phyloP scores from a whole-genome alignment of 495 filamentous ascomycete genomes.

The Aspergillus biplanus region DNA sequence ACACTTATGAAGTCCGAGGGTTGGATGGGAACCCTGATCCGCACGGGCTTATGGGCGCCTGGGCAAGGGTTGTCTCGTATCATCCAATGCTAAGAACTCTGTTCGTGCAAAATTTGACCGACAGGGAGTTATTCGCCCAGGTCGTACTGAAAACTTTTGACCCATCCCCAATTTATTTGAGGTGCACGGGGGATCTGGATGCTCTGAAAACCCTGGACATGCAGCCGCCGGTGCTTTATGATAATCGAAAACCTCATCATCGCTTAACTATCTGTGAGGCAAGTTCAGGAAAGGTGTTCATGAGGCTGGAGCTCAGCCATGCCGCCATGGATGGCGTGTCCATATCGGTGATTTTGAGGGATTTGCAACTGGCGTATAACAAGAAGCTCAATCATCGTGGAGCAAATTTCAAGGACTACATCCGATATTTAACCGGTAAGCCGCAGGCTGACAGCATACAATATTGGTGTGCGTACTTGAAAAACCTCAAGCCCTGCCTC shows the following conservation, averaged over 20 bases:
- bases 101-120: slow-evolving; percentile 52
- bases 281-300: no score
- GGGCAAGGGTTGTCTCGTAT: slow-evolving; percentile 51
- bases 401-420: slow-evolving; percentile 58
- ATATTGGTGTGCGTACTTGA: slow-evolving; percentile 59
- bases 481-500: slow-evolving; percentile 51
- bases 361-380: slow-evolving; percentile 53
- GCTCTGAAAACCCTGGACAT: slow-evolving; percentile 38
- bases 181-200: slow-evolving; percentile 38
- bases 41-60: slow-evolving; percentile 45
- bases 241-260: slow-evolving; percentile 34
- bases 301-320: no score
- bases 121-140: slow-evolving; percentile 50
- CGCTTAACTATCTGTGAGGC: no score
- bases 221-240: slow-evolving; percentile 40
- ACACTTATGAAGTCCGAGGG: no score
- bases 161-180: slow-evolving; percentile 33
- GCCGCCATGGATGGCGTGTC: no score
- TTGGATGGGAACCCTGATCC: slow-evolving; percentile 36
- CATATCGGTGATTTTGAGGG: no score
- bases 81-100: slow-evolving; percentile 57
- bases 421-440: slow-evolving; percentile 46
- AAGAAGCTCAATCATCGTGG: slow-evolving; percentile 37
- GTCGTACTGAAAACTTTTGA: slow-evolving; percentile 51
- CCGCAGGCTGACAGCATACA: slow-evolving; percentile 44